phyloP scores from a whole-genome alignment of 1,139 yeast genomes.

The Taiozyma sp. region DNA sequence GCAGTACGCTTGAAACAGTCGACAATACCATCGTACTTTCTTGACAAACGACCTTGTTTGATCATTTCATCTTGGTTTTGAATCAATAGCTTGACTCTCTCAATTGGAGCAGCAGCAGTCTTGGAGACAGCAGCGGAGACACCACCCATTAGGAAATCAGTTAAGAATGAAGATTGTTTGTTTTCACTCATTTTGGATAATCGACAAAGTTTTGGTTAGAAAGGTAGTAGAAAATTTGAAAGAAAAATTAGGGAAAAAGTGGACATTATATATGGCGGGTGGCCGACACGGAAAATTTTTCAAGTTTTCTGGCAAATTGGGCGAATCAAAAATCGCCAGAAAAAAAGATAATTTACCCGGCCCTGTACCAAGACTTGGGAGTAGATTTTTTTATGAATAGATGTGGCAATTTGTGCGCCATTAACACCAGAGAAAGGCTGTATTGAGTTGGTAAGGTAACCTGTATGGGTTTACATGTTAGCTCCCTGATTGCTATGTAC shows the following conservation, averaged over 20 bases:
- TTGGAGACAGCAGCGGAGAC: slow-evolving; percentile 82
- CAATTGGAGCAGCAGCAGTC: slow-evolving; percentile 85
- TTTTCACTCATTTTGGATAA: slow-evolving; percentile 18
- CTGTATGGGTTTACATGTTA: no score
- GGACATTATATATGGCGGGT: background rate
- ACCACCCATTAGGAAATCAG: slow-evolving; percentile 76
- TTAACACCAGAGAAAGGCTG: background rate
- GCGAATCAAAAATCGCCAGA: background rate
- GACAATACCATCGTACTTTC: slow-evolving; percentile 60
- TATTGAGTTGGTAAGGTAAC: background rate
- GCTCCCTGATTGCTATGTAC: background rate
- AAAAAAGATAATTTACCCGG: background rate
- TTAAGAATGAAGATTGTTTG: slow-evolving; percentile 35
- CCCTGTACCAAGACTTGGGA: background rate
- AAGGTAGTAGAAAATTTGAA: slow-evolving; percentile 2
- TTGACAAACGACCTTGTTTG: slow-evolving; percentile 73
- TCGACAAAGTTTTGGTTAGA: background rate
- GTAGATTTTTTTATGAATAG: background rate
- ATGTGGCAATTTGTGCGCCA: background rate
- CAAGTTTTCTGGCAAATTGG: background rate
- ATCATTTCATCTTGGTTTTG: slow-evolving; percentile 84
- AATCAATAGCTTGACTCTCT: slow-evolving; percentile 74
- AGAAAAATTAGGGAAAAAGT: background rate
- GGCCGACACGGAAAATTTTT: background rate
- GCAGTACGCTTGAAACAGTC: slow-evolving; percentile 75